Evolutionary conservation across 345 rosid genomes (phyloP).

Genomic region (Alliaria petiolata): DNA sequence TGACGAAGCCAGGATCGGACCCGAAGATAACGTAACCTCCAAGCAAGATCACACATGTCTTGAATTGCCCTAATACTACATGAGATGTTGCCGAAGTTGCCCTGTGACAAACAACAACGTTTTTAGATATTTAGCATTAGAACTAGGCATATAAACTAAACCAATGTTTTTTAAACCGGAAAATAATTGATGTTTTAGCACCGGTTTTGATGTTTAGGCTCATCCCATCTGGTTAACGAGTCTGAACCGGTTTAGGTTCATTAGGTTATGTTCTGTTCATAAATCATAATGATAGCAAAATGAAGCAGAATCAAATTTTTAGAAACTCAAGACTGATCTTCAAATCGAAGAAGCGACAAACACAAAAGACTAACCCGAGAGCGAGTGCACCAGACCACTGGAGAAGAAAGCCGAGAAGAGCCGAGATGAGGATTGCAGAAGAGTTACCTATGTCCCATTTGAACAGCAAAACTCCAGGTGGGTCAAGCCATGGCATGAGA

Average conservation of each 20-base stretch:
- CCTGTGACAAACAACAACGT: slow-evolving; percentile 33
- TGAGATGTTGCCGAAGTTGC: slow-evolving; percentile 97
- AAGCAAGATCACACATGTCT: slow-evolving; percentile 78
- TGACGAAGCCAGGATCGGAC: slow-evolving; percentile 72
- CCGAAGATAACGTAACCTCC: slow-evolving; percentile 73
- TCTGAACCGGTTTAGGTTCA: too few species aligned
- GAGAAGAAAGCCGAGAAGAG: slow-evolving; percentile 85
- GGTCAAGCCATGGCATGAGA: slow-evolving; percentile 92
- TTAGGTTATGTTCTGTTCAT: slow-evolving; percentile 7
- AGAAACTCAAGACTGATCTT: neutral
- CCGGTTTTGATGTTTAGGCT: neutral
- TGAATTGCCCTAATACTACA: slow-evolving; percentile 92
- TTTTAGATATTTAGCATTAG: neutral
- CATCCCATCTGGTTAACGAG: neutral
- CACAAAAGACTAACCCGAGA: slow-evolving; percentile 57
- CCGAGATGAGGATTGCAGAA: slow-evolving; percentile 61
- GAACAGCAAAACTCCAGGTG: slow-evolving; percentile 77
- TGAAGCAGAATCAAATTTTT: neutral
- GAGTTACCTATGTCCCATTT: slow-evolving; percentile 74
- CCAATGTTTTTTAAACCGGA: neutral
- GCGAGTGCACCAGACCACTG: slow-evolving; percentile 99
- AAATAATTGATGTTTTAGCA: neutral
- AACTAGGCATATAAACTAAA: neutral
- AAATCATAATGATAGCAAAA: neutral
- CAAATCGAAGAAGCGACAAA: neutral